Conservation (phyloP, 1,284 basidiomycete species). For the Moesziomyces antarcticus region DNA sequence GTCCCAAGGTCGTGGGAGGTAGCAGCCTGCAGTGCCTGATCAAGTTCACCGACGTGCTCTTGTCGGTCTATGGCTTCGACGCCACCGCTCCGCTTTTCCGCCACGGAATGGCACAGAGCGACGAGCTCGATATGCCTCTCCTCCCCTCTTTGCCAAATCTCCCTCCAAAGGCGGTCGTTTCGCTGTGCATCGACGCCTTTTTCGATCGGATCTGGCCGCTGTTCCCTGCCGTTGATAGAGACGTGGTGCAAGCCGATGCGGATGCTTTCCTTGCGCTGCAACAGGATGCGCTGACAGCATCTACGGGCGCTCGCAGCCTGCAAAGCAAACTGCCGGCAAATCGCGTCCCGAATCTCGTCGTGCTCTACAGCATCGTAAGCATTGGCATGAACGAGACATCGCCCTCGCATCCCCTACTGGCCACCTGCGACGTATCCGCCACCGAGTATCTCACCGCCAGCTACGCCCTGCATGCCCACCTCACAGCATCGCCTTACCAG, state of each 20-base stretch:
- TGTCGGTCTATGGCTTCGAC: constrained; percentile 9
- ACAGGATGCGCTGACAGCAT: background rate
- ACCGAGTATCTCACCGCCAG: constrained; percentile 4
- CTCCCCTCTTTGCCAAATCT: constrained; percentile 5
- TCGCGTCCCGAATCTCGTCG: constrained; percentile 4
- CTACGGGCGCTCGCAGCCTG: background rate
- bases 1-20: constrained; percentile 10
- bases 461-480: constrained; percentile 14
- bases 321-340: constrained; percentile 5
- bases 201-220: constrained; percentile 12
- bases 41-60: constrained; percentile 14
- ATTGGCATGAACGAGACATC: constrained; percentile 8
- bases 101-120: constrained; percentile 14
- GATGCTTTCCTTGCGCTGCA: constrained; percentile 5
- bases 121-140: constrained; percentile 12
- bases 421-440: background rate
- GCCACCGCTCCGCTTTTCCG: constrained; percentile 16
- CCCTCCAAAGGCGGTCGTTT: background rate
- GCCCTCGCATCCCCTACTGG: background rate
- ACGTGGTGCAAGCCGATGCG: constrained; percentile 7
- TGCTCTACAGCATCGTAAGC: constrained; percentile 9
- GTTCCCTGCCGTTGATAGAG: constrained; percentile 12
- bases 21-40: constrained; percentile 19
- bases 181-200: constrained; percentile 8
- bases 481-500: constrained; percentile 10